Evolutionary conservation across 768 basidiomycete genomes (phyloP).

Genomic region (Solioccasus polychromus): DNA sequence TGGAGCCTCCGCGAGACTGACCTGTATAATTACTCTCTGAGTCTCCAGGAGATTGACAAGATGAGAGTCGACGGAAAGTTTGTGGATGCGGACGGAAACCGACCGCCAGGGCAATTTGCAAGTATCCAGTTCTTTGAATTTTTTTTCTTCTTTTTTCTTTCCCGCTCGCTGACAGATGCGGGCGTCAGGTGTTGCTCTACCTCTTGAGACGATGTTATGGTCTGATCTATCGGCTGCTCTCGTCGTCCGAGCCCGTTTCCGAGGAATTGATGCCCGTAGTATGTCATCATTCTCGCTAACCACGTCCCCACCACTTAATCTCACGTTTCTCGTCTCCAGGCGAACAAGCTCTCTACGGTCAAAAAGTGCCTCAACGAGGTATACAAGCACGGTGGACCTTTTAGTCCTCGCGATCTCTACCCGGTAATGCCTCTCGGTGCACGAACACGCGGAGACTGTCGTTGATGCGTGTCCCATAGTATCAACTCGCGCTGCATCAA

Average conservation of each 20-base stretch:
- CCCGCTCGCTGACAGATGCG: not conserved
- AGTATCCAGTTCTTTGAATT: slow-evolving; percentile 28
- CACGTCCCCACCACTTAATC: not conserved
- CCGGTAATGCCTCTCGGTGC: slow-evolving; percentile 56
- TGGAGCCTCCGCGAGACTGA: slow-evolving; percentile 97
- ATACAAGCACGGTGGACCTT: slow-evolving; percentile 90
- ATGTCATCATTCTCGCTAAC: slow-evolving; percentile 21
- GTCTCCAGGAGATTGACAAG: slow-evolving; percentile 93
- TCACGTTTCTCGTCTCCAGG: slow-evolving; percentile 43
- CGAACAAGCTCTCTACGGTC: slow-evolving; percentile 94
- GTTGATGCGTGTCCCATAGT: slow-evolving; percentile 44
- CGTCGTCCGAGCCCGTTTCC: slow-evolving; percentile 94
- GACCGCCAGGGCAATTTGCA: slow-evolving; percentile 93
- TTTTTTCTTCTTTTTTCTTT: not conserved
- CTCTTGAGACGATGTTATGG: slow-evolving; percentile 94
- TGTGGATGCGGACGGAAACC: slow-evolving; percentile 88
- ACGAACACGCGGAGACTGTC: slow-evolving; percentile 3
- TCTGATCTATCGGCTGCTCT: slow-evolving; percentile 88
- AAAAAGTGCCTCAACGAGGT: slow-evolving; percentile 98
- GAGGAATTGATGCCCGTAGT: slow-evolving; percentile 98
- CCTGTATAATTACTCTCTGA: slow-evolving; percentile 88
- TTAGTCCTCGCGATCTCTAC: slow-evolving; percentile 88
- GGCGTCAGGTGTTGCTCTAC: slow-evolving; percentile 79
- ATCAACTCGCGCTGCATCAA: slow-evolving; percentile 92
- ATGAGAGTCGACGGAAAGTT: slow-evolving; percentile 98